phyloP scores from a whole-genome alignment of 2,329 filamentous ascomycete species.

The Leptosphaerulina australis region DNA sequence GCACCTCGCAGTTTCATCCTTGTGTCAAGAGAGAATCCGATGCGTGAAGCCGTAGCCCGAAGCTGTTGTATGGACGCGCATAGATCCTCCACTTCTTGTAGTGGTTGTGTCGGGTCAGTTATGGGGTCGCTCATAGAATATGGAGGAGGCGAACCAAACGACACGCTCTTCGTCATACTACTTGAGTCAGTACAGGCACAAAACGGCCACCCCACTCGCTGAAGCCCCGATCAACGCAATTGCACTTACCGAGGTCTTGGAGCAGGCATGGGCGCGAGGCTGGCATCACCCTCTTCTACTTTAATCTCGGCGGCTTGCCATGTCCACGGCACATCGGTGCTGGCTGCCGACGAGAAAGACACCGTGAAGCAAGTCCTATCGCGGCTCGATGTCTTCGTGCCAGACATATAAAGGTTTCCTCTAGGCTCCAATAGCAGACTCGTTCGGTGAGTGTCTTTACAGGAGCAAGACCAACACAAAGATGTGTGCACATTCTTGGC shows the following conservation, averaged over 20 bases:
- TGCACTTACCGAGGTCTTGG: conserved; percentile 31
- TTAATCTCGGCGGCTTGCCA: conserved; percentile 45
- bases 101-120: conserved; percentile 8
- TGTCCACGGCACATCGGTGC: conserved; percentile 29
- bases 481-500: conserved; percentile 42
- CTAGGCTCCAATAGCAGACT: conserved; percentile 45
- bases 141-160: conserved; percentile 43
- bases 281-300: conserved; percentile 35
- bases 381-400: conserved; percentile 9
- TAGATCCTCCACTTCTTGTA: conserved; percentile 45
- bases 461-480: conserved; percentile 46
- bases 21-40: conserved; percentile 44
- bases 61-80: conserved; percentile 44
- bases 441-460: conserved; percentile 40
- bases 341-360: conserved; percentile 37
- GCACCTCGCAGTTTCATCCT: conserved; percentile 41
- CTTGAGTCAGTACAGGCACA: conserved; percentile 13
- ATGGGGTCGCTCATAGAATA: conserved; percentile 38
- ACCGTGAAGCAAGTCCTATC: conserved; percentile 43
- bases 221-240: background rate
- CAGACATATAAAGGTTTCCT: conserved; percentile 31
- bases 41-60: conserved; percentile 33
- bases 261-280: conserved; percentile 16
- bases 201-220: background rate
- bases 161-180: conserved; percentile 42